These are phyloP conservation scores for Diaporthe australafricana DNA, from an alignment of 2,329 filamentous ascomycete species.

Conservation along the genomic window DNA sequence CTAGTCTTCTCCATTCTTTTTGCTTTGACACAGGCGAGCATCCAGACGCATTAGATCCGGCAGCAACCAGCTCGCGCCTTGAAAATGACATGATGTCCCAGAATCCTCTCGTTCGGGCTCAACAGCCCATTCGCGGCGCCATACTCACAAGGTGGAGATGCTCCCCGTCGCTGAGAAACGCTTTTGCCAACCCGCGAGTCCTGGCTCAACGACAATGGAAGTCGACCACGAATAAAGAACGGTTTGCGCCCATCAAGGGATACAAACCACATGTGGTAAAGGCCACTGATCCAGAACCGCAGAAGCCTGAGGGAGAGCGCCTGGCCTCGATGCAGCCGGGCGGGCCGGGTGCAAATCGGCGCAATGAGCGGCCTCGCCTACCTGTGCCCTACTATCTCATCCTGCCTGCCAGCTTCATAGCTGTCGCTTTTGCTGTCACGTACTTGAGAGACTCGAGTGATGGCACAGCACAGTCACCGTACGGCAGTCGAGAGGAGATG, in stretches of 20 bases:
- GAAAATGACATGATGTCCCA: background rate
- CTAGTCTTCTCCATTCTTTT: background rate
- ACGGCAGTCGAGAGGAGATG: conserved; percentile 23
- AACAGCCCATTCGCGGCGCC: background rate
- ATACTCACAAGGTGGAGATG: background rate
- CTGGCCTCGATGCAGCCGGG: background rate
- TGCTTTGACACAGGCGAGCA: background rate
- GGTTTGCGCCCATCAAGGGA: background rate
- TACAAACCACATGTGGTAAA: conserved; percentile 10
- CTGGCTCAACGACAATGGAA: background rate
- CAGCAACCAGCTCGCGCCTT: background rate
- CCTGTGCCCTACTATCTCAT: conserved; percentile 10
- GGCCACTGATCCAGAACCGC: background rate
- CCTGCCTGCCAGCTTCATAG: conserved; percentile 16
- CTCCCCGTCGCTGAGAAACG: background rate
- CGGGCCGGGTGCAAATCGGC: background rate
- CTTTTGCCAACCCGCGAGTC: background rate
- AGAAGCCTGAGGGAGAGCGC: background rate
- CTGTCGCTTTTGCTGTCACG: background rate
- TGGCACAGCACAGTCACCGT: background rate
- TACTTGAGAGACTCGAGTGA: background rate
- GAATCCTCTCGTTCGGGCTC: background rate
- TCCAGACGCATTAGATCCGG: background rate
- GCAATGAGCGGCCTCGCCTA: background rate
- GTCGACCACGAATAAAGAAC: background rate